A percentile compares a stretch with the other conserved stretches of the same genome.
phyloP scores from a whole-genome alignment of 768 basidiomycete species.

The Serendipita indica region DNA sequence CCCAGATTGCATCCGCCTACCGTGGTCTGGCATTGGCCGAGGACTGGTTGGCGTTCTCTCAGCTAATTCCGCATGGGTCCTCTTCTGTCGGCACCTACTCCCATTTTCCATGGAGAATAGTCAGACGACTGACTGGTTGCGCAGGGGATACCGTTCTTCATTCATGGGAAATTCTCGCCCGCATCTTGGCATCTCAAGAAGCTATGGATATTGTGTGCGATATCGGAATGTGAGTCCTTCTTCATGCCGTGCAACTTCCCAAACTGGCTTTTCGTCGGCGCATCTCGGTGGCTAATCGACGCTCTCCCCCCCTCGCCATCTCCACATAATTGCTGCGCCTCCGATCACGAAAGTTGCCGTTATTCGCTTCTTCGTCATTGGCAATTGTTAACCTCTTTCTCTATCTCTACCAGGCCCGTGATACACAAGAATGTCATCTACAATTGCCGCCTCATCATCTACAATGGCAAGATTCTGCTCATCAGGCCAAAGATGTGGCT shows the following conservation, averaged over 20 bases:
- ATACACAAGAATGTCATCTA: conserved; percentile 97
- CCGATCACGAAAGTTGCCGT: neutral
- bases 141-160: conserved; percentile 90
- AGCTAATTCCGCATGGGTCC: neutral
- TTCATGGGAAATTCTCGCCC: conserved; percentile 95
- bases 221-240: conserved; percentile 68
- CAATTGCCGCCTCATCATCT: conserved; percentile 85
- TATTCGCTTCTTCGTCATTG: neutral
- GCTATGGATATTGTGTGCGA: conserved; percentile 85
- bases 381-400: neutral
- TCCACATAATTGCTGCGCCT: neutral
- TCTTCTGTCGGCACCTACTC: no score
- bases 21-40: no score
- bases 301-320: neutral
- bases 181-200: conserved; percentile 67
- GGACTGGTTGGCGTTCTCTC: no score
- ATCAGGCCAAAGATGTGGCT: conserved; percentile 99
- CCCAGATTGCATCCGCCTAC: neutral
- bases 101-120: neutral
- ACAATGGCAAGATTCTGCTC: conserved; percentile 73
- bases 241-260: neutral
- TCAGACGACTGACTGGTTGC: conserved; percentile 1
- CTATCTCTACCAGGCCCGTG: conserved; percentile 54
- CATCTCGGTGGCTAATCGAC: neutral
- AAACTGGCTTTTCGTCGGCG: conserved; percentile 5